phyloP scores from a whole-genome alignment of 2,329 filamentous ascomycete species.

The Periconia digitata region DNA sequence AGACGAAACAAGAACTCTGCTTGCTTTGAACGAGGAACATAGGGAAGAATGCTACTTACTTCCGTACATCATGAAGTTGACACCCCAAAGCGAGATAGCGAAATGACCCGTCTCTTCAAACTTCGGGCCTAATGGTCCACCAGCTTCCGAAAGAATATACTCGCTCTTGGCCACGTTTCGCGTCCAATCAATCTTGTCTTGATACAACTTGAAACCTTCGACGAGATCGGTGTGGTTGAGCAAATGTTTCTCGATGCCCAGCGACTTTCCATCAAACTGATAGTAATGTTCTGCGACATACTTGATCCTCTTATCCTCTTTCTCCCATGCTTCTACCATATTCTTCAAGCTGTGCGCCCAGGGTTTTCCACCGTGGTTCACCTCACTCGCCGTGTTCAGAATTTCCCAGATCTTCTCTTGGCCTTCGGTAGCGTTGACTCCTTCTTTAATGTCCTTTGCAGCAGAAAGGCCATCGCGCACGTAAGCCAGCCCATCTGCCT shows the following conservation, averaged over 20 bases:
- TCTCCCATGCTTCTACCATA: neutral
- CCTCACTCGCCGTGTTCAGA: constrained; percentile 1
- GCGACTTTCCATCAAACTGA: constrained; percentile 4
- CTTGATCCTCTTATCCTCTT: constrained; percentile 1
- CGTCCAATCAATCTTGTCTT: constrained; percentile 1
- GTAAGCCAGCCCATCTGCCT: neutral
- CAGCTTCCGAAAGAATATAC: constrained; percentile 2
- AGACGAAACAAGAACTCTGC: too few species aligned
- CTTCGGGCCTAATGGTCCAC: neutral
- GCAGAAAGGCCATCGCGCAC: neutral
- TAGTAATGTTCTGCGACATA: constrained; percentile 4
- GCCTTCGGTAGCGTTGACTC: neutral
- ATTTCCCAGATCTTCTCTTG: constrained; percentile 1
- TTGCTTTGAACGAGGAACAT: too few species aligned
- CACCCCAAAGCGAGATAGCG: constrained; percentile 2
- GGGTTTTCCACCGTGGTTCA: neutral
- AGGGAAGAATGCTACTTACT: too few species aligned
- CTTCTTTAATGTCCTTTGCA: neutral
- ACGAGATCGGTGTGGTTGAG: constrained; percentile 5
- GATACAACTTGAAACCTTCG: neutral
- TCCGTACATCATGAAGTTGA: constrained; percentile 4
- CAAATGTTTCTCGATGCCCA: constrained; percentile 1
- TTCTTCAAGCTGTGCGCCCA: neutral
- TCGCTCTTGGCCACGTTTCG: neutral
- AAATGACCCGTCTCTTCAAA: neutral